Evolutionary conservation across 2,329 filamentous ascomycete genomes (phyloP).

Genomic region (Decorospora gaudefroyi): DNA sequence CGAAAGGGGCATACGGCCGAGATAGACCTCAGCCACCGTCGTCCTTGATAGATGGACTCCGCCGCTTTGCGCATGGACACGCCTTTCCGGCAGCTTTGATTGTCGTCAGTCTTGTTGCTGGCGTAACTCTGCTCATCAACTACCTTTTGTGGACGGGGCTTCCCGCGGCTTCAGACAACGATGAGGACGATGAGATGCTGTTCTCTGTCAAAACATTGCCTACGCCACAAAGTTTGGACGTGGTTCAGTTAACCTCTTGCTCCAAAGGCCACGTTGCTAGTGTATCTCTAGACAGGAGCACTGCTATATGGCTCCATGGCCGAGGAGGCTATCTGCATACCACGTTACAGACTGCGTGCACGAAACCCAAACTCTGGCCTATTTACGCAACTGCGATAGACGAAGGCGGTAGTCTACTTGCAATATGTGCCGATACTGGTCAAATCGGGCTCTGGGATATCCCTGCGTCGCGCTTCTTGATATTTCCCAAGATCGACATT

Average conservation of each 20-base stretch:
- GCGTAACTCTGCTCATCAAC: constrained; percentile 72
- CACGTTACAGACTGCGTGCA: constrained; percentile 38
- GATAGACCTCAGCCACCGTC: constrained; percentile 56
- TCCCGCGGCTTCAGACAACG: constrained; percentile 51
- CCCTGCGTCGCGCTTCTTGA: constrained; percentile 60
- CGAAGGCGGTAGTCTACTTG: constrained; percentile 66
- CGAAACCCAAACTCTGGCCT: constrained; percentile 48
- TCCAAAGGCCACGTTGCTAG: constrained; percentile 69
- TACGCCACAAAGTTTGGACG: constrained; percentile 69
- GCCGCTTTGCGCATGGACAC: constrained; percentile 62
- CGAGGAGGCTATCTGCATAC: constrained; percentile 38
- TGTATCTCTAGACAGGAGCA: constrained; percentile 69
- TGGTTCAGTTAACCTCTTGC: constrained; percentile 67
- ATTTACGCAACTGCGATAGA: constrained; percentile 68
- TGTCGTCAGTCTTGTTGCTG: constrained; percentile 65
- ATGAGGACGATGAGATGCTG: constrained; percentile 56
- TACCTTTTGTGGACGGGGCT: constrained; percentile 71
- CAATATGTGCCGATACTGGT: constrained; percentile 64
- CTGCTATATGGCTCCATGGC: constrained; percentile 63
- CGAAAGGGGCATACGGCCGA: constrained; percentile 69
- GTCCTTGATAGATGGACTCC: constrained; percentile 58
- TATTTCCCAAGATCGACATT: constrained; percentile 58
- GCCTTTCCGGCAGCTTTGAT: constrained; percentile 69
- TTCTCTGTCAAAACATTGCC: constrained; percentile 65
- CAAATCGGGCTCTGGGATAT: constrained; percentile 68